A percentile compares a stretch with the other conserved stretches of the same genome.
These are phyloP conservation scores for Monosporozyma unispora DNA, from an alignment of 805 yeast genomes.

Conservation along the genomic window DNA sequence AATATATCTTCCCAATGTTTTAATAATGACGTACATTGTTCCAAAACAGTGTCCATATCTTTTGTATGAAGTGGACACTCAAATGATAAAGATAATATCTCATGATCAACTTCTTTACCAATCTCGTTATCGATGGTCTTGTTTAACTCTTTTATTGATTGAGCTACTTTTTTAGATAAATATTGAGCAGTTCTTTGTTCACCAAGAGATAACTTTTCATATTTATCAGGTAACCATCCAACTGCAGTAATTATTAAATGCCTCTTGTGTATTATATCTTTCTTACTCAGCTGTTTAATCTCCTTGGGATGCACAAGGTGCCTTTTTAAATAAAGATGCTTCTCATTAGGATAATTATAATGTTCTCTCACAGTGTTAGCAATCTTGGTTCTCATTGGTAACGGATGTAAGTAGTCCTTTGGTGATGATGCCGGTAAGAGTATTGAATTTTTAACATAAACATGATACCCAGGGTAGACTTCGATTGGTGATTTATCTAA, in stretches of 20 bases:
- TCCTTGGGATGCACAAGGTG: background rate
- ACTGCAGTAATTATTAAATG: slow-evolving; percentile 25
- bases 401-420: slow-evolving; percentile 22
- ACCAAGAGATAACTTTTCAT: slow-evolving; percentile 23
- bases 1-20: slow-evolving; percentile 42
- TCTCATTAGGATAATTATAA: slow-evolving; percentile 31
- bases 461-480: slow-evolving; percentile 13
- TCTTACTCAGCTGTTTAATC: background rate
- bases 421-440: slow-evolving; percentile 26
- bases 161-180: slow-evolving; percentile 22
- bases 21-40: slow-evolving; percentile 37
- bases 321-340: slow-evolving; percentile 31
- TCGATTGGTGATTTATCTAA: slow-evolving; percentile 17
- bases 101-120: background rate
- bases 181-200: slow-evolving; percentile 23
- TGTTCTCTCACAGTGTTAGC: slow-evolving; percentile 31
- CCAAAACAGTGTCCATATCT: slow-evolving; percentile 29
- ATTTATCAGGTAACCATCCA: slow-evolving; percentile 28
- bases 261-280: slow-evolving; percentile 10
- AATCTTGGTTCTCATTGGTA: slow-evolving; percentile 29
- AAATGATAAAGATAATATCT: slow-evolving; percentile 26
- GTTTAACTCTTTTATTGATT: slow-evolving; percentile 24
- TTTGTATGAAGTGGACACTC: slow-evolving; percentile 29
- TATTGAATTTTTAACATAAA: slow-evolving; percentile 21
- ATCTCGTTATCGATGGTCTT: slow-evolving; percentile 4